Conservation (phyloP, 805 yeast genomes). For the Metschnikowia dekortorum region DNA sequence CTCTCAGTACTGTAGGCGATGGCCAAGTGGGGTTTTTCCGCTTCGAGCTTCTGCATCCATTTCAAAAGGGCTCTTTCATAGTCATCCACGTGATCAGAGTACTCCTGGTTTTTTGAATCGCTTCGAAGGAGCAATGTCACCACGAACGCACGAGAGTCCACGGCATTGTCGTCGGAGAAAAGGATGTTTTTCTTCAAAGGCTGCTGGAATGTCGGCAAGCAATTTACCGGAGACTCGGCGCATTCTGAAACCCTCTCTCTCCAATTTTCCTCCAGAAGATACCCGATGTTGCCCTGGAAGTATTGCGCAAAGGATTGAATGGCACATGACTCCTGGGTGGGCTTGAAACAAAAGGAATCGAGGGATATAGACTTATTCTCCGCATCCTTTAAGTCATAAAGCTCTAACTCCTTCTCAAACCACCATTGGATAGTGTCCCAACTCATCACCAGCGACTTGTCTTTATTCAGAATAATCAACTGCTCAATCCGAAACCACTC, state of each 20-base stretch:
- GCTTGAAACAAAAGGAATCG: conserved; percentile 77
- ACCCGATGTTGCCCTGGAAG: conserved; percentile 58
- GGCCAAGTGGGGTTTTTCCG: conserved; percentile 55
- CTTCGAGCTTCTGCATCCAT: conserved; percentile 42
- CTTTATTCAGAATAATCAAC: conserved; percentile 54
- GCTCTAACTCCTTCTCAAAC: conserved; percentile 68
- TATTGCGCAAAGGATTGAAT: conserved; percentile 88
- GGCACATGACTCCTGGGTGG: conserved; percentile 73
- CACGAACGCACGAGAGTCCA: conserved; percentile 67
- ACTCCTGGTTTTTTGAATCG: conserved; percentile 35
- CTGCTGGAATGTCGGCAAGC: conserved; percentile 87
- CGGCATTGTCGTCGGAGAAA: conserved; percentile 50
- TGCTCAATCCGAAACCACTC: conserved; percentile 91
- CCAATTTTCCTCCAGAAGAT: conserved; percentile 56
- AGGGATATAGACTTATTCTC: conserved; percentile 27
- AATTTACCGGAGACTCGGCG: conserved; percentile 76
- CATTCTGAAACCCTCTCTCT: conserved; percentile 50
- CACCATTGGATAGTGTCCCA: conserved; percentile 82
- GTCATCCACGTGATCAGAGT: conserved; percentile 35
- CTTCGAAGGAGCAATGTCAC: conserved; percentile 69
- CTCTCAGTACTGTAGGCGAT: conserved; percentile 77
- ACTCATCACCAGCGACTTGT: conserved; percentile 53
- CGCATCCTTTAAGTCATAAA: conserved; percentile 25
- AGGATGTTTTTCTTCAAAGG: conserved; percentile 71
- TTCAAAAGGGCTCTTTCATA: conserved; percentile 74